Conservation (phyloP, 495 filamentous ascomycete genomes). For the Neurospora tetraspora region DNA sequence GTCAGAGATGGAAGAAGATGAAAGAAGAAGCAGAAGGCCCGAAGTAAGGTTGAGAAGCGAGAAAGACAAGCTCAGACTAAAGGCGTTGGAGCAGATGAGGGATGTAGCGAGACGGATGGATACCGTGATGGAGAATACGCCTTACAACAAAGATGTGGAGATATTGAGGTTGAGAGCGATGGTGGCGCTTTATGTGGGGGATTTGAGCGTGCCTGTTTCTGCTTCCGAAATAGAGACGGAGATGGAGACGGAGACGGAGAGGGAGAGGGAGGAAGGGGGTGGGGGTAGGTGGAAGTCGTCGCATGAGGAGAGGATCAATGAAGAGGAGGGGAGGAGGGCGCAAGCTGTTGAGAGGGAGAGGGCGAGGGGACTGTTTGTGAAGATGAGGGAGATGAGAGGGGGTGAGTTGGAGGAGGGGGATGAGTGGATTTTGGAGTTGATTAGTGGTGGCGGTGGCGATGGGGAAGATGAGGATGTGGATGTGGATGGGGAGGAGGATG, state of each 20-base stretch:
- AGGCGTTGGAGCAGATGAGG: slow-evolving; percentile 18
- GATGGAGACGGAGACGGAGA: slow-evolving; percentile 8
- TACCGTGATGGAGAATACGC: slow-evolving; percentile 48
- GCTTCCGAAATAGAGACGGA: neutral
- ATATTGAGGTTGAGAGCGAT: slow-evolving; percentile 56
- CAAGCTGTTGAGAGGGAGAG: slow-evolving; percentile 16
- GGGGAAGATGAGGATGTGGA: slow-evolving; percentile 18
- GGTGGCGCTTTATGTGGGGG: slow-evolving; percentile 57
- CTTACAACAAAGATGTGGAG: slow-evolving; percentile 48
- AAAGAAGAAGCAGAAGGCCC: neutral
- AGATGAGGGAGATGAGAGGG: slow-evolving; percentile 14
- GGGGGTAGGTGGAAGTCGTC: neutral
- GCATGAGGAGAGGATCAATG: slow-evolving; percentile 11
- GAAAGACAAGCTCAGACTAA: slow-evolving; percentile 18
- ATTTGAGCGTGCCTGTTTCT: slow-evolving; percentile 34
- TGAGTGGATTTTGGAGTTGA: slow-evolving; percentile 15
- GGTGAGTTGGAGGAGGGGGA: slow-evolving; percentile 22
- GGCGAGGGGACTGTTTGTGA: slow-evolving; percentile 20
- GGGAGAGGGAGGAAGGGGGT: slow-evolving; percentile 1
- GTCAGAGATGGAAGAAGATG: neutral
- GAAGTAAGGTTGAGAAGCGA: slow-evolving; percentile 2
- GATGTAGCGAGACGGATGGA: slow-evolving; percentile 56
- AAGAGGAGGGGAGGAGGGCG: slow-evolving; percentile 12
- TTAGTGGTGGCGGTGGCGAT: slow-evolving; percentile 16
- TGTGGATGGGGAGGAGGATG: slow-evolving; percentile 7